These are phyloP conservation scores for Fraxinus cuspidata DNA, from an alignment of 257 asterid genomes.

Conservation along the genomic window DNA sequence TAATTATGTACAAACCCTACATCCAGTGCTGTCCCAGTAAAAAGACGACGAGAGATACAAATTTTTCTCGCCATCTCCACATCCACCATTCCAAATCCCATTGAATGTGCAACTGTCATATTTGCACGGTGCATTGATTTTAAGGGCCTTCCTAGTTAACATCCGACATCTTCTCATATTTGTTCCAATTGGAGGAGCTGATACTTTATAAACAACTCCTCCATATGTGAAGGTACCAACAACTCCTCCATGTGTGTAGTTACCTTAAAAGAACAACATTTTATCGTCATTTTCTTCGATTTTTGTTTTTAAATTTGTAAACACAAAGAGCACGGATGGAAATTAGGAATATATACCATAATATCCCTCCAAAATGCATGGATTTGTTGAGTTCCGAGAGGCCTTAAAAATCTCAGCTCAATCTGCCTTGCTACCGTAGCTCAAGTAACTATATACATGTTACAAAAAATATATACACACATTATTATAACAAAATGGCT, in stretches of 20 bases:
- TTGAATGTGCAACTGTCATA: constrained; percentile 44
- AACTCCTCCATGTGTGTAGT: constrained; percentile 36
- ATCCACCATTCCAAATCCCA: constrained; percentile 68
- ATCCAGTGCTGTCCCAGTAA: constrained; percentile 41
- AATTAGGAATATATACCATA: constrained; percentile 25
- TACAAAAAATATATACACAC: neutral
- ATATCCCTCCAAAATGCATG: constrained; percentile 48
- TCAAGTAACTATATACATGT: constrained; percentile 39
- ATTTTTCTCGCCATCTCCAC: constrained; percentile 48
- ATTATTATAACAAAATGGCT: too few species aligned
- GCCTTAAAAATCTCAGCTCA: constrained; percentile 48
- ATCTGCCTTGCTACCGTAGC: constrained; percentile 53
- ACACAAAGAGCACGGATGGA: neutral
- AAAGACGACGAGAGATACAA: constrained; percentile 47
- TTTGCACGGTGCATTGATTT: constrained; percentile 32
- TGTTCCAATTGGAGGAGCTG: constrained; percentile 42
- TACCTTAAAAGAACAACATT: constrained; percentile 24
- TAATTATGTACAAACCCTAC: constrained; percentile 9
- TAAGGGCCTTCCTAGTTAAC: constrained; percentile 22
- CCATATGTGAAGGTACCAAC: constrained; percentile 37
- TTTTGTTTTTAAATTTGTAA: too few species aligned
- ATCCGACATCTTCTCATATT: constrained; percentile 32
- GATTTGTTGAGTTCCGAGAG: constrained; percentile 37
- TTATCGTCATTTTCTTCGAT: neutral
- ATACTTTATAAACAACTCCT: constrained; percentile 36